phyloP scores from a whole-genome alignment of 208 protist genomes.

The Wallacemonas sp. region DNA sequence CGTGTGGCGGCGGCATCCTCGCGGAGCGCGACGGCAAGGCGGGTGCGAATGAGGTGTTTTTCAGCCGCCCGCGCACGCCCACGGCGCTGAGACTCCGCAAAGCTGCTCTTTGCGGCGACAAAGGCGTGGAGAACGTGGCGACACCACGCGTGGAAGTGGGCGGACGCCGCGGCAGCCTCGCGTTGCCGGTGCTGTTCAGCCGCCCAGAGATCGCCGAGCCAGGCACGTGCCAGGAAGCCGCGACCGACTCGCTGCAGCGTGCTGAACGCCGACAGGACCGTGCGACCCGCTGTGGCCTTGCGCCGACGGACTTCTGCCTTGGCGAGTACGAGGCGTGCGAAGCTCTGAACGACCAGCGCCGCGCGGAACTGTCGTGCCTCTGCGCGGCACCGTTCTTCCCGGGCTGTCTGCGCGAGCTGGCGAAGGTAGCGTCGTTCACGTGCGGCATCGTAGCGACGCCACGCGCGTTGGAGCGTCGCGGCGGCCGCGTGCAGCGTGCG shows the following conservation, averaged over 20 bases:
- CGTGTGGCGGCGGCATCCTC: slow-evolving; percentile 37
- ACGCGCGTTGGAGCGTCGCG: slow-evolving; percentile 39
- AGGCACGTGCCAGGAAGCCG: slow-evolving; percentile 23
- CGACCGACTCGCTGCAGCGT: slow-evolving; percentile 38
- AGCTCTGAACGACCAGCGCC: slow-evolving; percentile 41
- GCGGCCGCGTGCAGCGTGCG: slow-evolving; percentile 37
- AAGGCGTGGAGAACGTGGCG: slow-evolving; percentile 6
- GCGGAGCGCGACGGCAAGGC: slow-evolving; percentile 29
- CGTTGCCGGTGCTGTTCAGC: slow-evolving; percentile 2
- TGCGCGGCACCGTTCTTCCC: slow-evolving; percentile 33
- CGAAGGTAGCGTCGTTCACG: slow-evolving; percentile 63
- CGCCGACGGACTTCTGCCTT: slow-evolving; percentile 26
- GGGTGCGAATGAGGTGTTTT: slow-evolving; percentile 27
- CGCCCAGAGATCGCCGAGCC: not conserved
- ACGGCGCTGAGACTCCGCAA: not conserved
- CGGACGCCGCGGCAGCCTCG: slow-evolving; percentile 9
- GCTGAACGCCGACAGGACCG: slow-evolving; percentile 37
- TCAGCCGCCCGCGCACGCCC: slow-evolving; percentile 25
- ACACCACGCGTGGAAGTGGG: not conserved
- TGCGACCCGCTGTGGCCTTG: slow-evolving; percentile 40
- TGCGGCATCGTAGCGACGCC: slow-evolving; percentile 35
- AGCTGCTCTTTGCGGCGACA: slow-evolving; percentile 4
- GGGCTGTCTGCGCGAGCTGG: slow-evolving; percentile 25
- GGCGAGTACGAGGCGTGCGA: slow-evolving; percentile 40
- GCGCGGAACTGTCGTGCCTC: slow-evolving; percentile 33